Evolutionary conservation across 192 early-diverging fungal genomes (phyloP).

Genomic region (Coemansia sp.): DNA sequence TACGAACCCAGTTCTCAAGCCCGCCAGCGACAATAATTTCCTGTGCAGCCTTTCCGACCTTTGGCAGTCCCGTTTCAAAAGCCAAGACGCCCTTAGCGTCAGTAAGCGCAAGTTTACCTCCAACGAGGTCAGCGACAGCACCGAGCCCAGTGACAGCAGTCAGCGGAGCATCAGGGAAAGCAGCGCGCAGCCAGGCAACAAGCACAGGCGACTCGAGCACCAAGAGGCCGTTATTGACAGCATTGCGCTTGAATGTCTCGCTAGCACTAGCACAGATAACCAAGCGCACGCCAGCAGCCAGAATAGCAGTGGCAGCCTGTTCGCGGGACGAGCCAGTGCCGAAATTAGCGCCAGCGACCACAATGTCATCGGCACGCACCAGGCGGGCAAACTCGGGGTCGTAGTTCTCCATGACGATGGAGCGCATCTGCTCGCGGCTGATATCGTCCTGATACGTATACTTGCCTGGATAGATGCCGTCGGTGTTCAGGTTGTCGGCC

Average conservation of each 20-base stretch:
- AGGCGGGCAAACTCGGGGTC: conserved; percentile 81
- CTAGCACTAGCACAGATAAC: conserved; percentile 92
- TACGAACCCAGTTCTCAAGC: conserved; percentile 94
- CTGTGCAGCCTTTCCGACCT: conserved; percentile 93
- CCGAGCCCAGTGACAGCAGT: conserved; percentile 81
- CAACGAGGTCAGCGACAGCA: conserved; percentile 70
- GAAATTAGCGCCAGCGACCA: conserved; percentile 96
- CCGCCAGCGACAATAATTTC: conserved; percentile 94
- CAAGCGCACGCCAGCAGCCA: conserved; percentile 82
- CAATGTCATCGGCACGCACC: conserved; percentile 74
- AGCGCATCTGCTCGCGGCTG: conserved; percentile 83
- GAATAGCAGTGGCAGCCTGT: conserved; percentile 95
- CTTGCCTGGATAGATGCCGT: conserved; percentile 98
- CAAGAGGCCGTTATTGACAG: conserved; percentile 96
- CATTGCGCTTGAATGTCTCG: conserved; percentile 99
- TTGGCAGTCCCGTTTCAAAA: conserved; percentile 52
- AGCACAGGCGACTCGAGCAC: conserved; percentile 87
- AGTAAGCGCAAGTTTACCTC: conserved; percentile 60
- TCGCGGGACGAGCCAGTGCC: conserved; percentile 97
- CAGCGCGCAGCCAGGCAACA: conserved; percentile 70
- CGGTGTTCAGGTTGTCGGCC: conserved; percentile 97
- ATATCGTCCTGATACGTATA: conserved; percentile 99
- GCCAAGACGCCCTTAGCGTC: conserved; percentile 18
- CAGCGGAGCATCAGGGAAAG: conserved; percentile 37
- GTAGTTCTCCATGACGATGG: conserved; percentile 99